Conservation (phyloP, 345 rosid genomes). For the Stellera chamaejasme region DNA sequence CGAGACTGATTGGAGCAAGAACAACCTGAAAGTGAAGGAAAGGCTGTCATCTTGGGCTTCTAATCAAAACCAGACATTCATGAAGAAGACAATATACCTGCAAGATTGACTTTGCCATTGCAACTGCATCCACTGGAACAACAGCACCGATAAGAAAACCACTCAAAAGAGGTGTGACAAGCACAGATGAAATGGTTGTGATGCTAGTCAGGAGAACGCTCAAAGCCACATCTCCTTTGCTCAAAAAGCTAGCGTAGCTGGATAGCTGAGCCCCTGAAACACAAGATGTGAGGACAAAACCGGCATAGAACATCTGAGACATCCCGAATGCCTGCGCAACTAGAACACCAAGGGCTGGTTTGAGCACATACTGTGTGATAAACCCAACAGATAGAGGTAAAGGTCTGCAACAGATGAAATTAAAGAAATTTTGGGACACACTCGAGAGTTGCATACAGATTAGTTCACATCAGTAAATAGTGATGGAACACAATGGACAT, state of each 20-base stretch:
- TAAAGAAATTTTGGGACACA: slow-evolving; percentile 12
- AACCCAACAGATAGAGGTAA: slow-evolving; percentile 78
- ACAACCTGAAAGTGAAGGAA: slow-evolving; percentile 53
- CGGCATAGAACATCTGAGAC: slow-evolving; percentile 64
- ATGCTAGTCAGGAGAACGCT: slow-evolving; percentile 86
- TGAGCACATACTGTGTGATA: slow-evolving; percentile 64
- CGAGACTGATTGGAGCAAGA: slow-evolving; percentile 76
- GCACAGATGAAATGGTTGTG: slow-evolving; percentile 75
- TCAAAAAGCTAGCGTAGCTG: slow-evolving; percentile 70
- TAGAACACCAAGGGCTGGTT: slow-evolving; percentile 73
- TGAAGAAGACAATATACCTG: slow-evolving; percentile 42
- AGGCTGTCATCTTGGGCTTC: background rate
- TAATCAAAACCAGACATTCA: background rate
- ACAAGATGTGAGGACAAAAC: slow-evolving; percentile 84
- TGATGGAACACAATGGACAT: too few species aligned
- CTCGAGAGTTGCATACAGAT: slow-evolving; percentile 2
- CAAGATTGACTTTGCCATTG: slow-evolving; percentile 91
- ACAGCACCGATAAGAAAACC: slow-evolving; percentile 87
- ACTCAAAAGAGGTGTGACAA: slow-evolving; percentile 54
- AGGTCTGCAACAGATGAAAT: slow-evolving; percentile 49
- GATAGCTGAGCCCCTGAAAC: slow-evolving; percentile 94
- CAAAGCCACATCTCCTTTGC: slow-evolving; percentile 85
- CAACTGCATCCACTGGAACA: slow-evolving; percentile 89
- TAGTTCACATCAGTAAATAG: background rate
- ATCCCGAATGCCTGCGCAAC: slow-evolving; percentile 71